phyloP scores from a whole-genome alignment of 176 grass and related monocot genomes.

The Zoysia pacifica region DNA sequence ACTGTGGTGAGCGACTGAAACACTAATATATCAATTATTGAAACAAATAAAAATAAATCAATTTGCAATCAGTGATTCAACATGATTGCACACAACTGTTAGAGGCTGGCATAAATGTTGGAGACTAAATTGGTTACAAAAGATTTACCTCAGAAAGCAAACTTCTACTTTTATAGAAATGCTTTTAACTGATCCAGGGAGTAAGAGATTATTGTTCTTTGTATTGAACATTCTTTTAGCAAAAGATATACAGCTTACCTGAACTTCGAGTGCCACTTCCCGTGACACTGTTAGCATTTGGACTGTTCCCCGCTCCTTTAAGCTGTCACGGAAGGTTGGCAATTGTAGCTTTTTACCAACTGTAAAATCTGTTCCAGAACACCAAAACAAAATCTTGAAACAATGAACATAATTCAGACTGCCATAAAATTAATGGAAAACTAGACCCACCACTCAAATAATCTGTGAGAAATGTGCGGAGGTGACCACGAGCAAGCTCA shows the following conservation, averaged over 20 bases:
- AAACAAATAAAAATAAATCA: constrained; percentile 38
- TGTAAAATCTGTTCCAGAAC: constrained; percentile 64
- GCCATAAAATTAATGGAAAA: constrained; percentile 19
- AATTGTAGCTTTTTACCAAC: constrained; percentile 78
- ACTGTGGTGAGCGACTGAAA: constrained; percentile 83
- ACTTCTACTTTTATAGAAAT: constrained; percentile 11
- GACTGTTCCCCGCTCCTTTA: constrained; percentile 77
- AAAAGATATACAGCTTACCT: constrained; percentile 52
- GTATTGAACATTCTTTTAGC: neutral
- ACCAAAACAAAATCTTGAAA: constrained; percentile 10
- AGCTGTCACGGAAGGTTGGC: constrained; percentile 83
- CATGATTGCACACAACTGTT: constrained; percentile 12
- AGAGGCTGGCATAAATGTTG: constrained; percentile 6
- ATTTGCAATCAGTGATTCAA: constrained; percentile 28
- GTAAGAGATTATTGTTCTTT: neutral
- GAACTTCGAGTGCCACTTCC: constrained; percentile 97
- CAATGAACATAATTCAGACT: neutral
- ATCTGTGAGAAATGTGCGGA: constrained; percentile 80
- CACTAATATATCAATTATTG: constrained; percentile 57
- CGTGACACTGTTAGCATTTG: constrained; percentile 94
- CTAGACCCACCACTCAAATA: constrained; percentile 79
- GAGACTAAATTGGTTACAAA: neutral
- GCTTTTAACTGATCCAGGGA: constrained; percentile 14
- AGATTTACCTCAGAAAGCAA: neutral
- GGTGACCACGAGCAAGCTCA: constrained; percentile 75